phyloP scores from a whole-genome alignment of 176 grass and related monocot species.

The Dactylis glomerata region DNA sequence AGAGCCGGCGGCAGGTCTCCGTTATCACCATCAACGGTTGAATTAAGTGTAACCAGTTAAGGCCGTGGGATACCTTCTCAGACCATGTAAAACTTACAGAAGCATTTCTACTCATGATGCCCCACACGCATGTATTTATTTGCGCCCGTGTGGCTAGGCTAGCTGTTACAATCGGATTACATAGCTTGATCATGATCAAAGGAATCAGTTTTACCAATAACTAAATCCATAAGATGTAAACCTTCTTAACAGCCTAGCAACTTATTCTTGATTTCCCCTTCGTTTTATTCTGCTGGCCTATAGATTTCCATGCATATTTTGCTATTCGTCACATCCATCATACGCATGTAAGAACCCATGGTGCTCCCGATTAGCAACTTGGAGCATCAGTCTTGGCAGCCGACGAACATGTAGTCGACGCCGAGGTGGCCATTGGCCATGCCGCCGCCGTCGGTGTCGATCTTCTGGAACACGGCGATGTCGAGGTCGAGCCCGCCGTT shows the following conservation, averaged over 20 bases:
- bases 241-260: neutral
- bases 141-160: no score
- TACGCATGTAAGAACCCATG: neutral
- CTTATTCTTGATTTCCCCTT: no score
- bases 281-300: neutral
- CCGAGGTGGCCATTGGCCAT: constrained; percentile 40
- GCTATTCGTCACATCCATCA: neutral
- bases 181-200: neutral
- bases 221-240: neutral
- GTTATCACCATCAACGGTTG: no score
- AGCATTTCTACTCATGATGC: no score
- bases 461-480: constrained; percentile 47
- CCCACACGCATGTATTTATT: no score
- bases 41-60: no score
- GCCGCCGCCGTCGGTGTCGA: constrained; percentile 49
- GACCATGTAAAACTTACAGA: no score
- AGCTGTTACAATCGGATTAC: no score
- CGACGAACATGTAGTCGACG: constrained; percentile 54
- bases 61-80: no score
- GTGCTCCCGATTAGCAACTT: constrained; percentile 1
- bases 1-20: no score
- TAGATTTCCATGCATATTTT: neutral
- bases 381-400: constrained; percentile 17
- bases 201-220: neutral
- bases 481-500: constrained; percentile 76